Base-by-base conservation (phyloP, 1,284 basidiomycete species). In the Ceratorhiza oryzae-sativae region DNA sequence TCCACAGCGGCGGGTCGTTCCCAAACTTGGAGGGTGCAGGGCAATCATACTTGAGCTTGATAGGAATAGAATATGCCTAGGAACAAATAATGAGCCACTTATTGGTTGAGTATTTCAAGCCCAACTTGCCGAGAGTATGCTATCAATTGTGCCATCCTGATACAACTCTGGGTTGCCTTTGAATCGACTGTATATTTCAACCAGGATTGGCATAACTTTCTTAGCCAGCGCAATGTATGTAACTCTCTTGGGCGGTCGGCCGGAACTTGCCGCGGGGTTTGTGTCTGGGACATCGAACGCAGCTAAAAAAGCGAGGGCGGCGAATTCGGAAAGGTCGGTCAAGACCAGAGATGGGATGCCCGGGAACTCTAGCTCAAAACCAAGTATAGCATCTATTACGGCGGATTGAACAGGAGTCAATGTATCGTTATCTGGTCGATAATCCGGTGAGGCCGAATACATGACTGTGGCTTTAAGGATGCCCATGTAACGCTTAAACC, bases 41-140 rank as follows among this genome's bases (percentile, higher is more conserved):
- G 78, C 96, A 97, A 55, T 95, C 94, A 76, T 98, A 97, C 80
- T 96, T 97, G 74, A 98, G 83, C 79, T 95, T 95, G 79, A 98
- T 89, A 0, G 96, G 95, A 39, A 97, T 90, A 1, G 92, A 87
- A 76, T 93, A 94, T 0, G 94, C 90, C 93, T 95, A 67, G 4
- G 13, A 12, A 39, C 67, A 60, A 42, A n/a, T 49, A 56, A 15
- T 56, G 27, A 36, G 27, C 3, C 15, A 25, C 27, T 30, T 72
- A 32, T 2, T 8, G 67, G 25, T 30, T 71, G 39, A 71, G 45
- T 45, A 58, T 49, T 15, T 20, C 23, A 46, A 46, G 15, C 10
- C 15, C 34, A n/a, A 76, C 72, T 51, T 76, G 94, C 94, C 25
- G 90, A 88, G n/a, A 97, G 80, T 13, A 97, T 82, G 6, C 87